Conservation (phyloP, 2,329 filamentous ascomycete species). For the Aspergillus tamarii region DNA sequence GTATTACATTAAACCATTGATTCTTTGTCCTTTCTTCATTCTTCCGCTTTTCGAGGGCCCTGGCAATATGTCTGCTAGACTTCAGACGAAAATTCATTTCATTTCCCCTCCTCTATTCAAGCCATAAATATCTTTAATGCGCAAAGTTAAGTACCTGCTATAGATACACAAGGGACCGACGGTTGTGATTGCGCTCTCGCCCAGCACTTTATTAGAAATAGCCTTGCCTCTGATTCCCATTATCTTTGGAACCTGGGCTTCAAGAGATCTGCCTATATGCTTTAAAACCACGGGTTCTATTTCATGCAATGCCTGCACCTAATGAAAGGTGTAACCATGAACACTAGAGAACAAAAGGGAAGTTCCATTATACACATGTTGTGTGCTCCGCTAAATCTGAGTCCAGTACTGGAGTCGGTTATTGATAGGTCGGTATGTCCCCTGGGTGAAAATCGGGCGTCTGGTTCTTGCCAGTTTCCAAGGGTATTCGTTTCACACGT, state of each 20-base stretch:
- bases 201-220: not conserved
- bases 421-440: slow-evolving; percentile 1
- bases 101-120: not conserved
- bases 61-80: not conserved
- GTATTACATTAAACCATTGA: slow-evolving; percentile 8
- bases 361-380: not conserved
- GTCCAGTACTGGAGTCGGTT: not conserved
- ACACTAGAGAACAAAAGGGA: not conserved
- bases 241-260: not conserved
- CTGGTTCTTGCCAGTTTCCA: not conserved
- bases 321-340: not conserved
- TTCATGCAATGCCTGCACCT: not conserved
- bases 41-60: not conserved
- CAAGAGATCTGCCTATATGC: not conserved
- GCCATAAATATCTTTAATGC: not conserved
- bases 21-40: not conserved
- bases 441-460: not conserved
- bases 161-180: not conserved
- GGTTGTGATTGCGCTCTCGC: not conserved
- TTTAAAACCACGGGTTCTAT: not conserved
- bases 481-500: not conserved
- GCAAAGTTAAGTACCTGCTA: not conserved
- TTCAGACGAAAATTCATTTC: not conserved
- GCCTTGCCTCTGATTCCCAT: not conserved
- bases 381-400: not conserved